Evolutionary conservation across 192 early-diverging fungal genomes (phyloP), one percentile per base, ranked within the genome.

Genomic region (Backusella luteola): DNA sequence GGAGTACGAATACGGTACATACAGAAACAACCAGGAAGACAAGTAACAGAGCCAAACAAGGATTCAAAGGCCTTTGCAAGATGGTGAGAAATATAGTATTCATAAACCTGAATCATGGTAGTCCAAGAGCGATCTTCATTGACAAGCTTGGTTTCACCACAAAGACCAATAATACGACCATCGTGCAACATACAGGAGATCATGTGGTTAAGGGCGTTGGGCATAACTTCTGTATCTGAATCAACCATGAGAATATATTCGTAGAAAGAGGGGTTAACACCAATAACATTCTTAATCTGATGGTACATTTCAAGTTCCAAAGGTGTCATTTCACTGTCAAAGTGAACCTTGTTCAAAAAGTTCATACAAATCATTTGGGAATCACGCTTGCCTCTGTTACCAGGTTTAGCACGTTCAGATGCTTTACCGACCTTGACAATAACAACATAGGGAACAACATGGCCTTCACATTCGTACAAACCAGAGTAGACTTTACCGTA

Each of bases 91-190:
- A 99, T 97, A 84, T 94, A 99, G 88, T 99, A 99, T 86, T 99
- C 97, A 82, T 98, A 99, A 44, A 99, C 95, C 79, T 99, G 97
- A 86, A 99, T 98, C 96, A 97, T 97, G 6, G 97, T 96, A 52
- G 94, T 92, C 94, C 94, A 98, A 23, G 95, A 94, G 66, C 92
- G 87, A 80, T 95, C 92, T 81, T 97, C 96, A 83, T 98, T 99
- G 9, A 93, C 89, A 74, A 99, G 86, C 76, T 87, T 89, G 6
- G 98, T 99, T 80, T 99, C 98, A 75, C 98, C 98, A 80, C 96
- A 98, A 26, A 96, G 86, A 35, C 97, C 98, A 81, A 96, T 92
- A 46, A 99, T 93, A 84, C 94, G 93, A 59, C 89, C 88, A 84
- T 99, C 97, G 77, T 96, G 91, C 69, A 93, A 89, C 89, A 98